Evolutionary conservation across 768 basidiomycete genomes (phyloP), one percentile per base, ranked within the genome.

Genomic region (Pleurotus platypus): DNA sequence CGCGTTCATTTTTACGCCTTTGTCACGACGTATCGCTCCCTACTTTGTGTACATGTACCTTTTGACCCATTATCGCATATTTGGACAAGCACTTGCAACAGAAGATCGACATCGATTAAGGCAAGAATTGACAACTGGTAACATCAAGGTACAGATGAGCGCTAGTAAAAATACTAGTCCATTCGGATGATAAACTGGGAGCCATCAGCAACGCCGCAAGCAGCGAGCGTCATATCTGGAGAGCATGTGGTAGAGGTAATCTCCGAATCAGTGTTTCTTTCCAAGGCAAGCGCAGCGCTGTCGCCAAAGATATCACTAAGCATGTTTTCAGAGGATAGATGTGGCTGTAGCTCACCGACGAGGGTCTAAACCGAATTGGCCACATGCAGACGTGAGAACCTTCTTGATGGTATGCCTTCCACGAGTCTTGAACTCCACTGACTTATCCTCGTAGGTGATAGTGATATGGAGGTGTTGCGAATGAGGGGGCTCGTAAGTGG

Each of bases 391-490:
- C 38, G 64, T 63, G 4, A 79, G 67, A 18, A 79, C 74, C 61
- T 77, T 78, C 35, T 65, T 61, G 12, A 78, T 72, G 37, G 60
- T 60, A 61, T 79, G 76, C 48, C 70, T 73, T 11, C 72, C 75
- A 42, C 77, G 75, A 1, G 76, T 75, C 59, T 75, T 76, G 70
- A 79, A 77, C 49, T 75, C 67, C 0, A 66, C 67, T 5, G 49
- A 59, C 38, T 65, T 60, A 11, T 59, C 60, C 0, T 67, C 70
- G 18, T 69, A 69, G 0, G 54, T 46, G 16, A 75, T 66, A 13
- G 57, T 58, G 9, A 73, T 65, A 13, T 63, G 67, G 60, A 74
- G 73, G 15, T 70, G 67, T 6, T 59, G 61, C 20, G 65, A 63
- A 11, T 64, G 60, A 11, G 45, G 57, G 9, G 49, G 22, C 18